A percentile compares a stretch with the other conserved stretches of the same genome.
Evolutionary conservation across 768 basidiomycete species (phyloP).

Genomic region (Russula virescens): DNA sequence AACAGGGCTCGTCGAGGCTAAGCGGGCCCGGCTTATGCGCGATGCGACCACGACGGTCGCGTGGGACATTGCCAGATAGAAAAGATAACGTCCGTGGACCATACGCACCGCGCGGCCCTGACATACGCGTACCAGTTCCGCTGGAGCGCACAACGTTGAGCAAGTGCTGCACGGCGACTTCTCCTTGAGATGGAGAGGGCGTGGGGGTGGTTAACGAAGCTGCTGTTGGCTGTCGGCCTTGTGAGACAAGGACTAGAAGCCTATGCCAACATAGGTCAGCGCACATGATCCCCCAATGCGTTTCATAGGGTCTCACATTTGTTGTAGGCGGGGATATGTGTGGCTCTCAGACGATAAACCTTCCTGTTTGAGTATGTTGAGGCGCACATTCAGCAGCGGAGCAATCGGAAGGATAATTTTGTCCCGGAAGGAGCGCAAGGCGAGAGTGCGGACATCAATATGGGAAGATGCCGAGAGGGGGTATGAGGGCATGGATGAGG

Average conservation of each 20-base stretch:
- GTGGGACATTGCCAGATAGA: conserved; percentile 63
- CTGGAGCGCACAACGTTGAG: conserved; percentile 57
- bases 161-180: conserved; percentile 63
- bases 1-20: conserved; percentile 21
- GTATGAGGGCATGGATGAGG: conserved; percentile 33
- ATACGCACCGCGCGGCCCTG: conserved; percentile 22
- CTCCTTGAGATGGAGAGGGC: conserved; percentile 54
- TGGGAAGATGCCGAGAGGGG: conserved; percentile 38
- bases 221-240: conserved; percentile 53
- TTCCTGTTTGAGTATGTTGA: conserved; percentile 54
- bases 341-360: conserved; percentile 44
- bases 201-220: conserved; percentile 52
- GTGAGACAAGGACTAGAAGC: conserved; percentile 71
- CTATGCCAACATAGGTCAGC: conserved; percentile 32
- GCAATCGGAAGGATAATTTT: conserved; percentile 65
- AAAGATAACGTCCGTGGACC: conserved; percentile 54
- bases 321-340: conserved; percentile 65
- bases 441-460: conserved; percentile 79
- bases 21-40: conserved; percentile 38
- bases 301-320: conserved; percentile 50
- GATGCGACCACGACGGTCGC: conserved; percentile 75
- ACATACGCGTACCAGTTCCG: conserved; percentile 28
- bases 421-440: conserved; percentile 75
- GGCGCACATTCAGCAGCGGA: conserved; percentile 47
- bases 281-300: not conserved